Base-by-base conservation (phyloP, 2,329 filamentous ascomycete genomes). In the Pezicula radicicola region DNA sequence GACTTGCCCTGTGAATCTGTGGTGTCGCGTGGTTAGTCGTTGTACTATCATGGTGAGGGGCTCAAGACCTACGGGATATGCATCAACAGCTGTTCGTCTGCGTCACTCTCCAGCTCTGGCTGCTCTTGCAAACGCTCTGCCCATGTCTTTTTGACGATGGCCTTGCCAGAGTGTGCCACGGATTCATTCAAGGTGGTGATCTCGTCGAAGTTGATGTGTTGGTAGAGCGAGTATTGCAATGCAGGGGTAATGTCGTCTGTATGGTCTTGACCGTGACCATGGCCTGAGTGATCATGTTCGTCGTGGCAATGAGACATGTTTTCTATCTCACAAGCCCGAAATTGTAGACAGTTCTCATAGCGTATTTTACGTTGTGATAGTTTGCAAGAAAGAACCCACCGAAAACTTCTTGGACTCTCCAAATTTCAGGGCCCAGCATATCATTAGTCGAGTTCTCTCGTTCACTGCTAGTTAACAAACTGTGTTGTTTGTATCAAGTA, bases 61-160 rank as follows among this genome's bases (percentile, higher is more conserved):
- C 27, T 25, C 13, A 40, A 44, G 25, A 77, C 88, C 60, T 73
- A 95, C 88, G 94, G 94, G 36, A 97, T 81, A 57, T 87, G 86
- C 79, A 99, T 90, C 51, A 99, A 75, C n/a, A 99, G 72, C 74
- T 99, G 91, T 75, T 96, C 91, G 68, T 97, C 94, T 0, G 87
- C 85, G 67, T 95, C 89, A 66, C 91, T 96, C 63, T 80, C 82
- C 28, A 99, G 78, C 72, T 95, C 88, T 0, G 91, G 90, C 61
- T 83, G 74, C 3, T 79, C 69, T 15, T 83, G 70, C 54, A 97
- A 70, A 50, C 94, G 78, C 71, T 97, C 87, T 6, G 81, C 80
- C 92, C 92, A 99, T 51, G 91, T 90, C 78, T 99, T 99, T 72
- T 91, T 85, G 35, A 95, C 83, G 28, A 97, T 80, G 1, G 81